Evolutionary conservation across 2,329 filamentous ascomycete species (phyloP).

Genomic region (Epicoccum nigrum): DNA sequence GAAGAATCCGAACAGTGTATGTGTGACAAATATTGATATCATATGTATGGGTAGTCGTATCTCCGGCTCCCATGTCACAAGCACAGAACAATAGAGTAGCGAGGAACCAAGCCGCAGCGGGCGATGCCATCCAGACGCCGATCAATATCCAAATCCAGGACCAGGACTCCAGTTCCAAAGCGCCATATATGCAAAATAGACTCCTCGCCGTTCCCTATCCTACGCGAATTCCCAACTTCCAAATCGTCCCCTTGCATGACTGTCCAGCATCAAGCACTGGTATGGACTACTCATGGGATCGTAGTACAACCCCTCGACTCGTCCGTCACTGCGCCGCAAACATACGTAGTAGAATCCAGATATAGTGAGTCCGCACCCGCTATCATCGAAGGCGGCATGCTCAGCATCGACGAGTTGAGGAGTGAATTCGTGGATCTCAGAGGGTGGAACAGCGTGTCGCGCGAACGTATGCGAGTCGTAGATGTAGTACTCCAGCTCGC

Average conservation of each 20-base stretch:
- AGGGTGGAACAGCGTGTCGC: not conserved
- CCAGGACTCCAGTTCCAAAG: not conserved
- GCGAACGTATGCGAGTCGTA: slow-evolving; percentile 11
- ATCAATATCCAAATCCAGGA: not conserved
- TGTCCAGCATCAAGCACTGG: slow-evolving; percentile 57
- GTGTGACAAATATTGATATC: not conserved
- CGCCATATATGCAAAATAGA: not conserved
- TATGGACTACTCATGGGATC: slow-evolving; percentile 62
- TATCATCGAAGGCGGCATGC: slow-evolving; percentile 39
- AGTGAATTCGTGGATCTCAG: not conserved
- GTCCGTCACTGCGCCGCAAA: slow-evolving; percentile 54
- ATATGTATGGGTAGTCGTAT: not conserved
- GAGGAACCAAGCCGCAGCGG: slow-evolving; percentile 1
- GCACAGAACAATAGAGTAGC: not conserved
- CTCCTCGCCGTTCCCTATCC: too few relatives aligned
- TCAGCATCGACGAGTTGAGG: slow-evolving; percentile 21
- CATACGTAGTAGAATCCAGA: slow-evolving; percentile 62
- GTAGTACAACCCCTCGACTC: slow-evolving; percentile 60
- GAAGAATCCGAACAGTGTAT: not conserved
- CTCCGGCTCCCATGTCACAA: not conserved
- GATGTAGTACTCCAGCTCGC: not conserved
- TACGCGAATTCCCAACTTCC: slow-evolving; percentile 47
- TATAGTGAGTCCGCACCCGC: slow-evolving; percentile 57
- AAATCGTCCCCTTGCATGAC: slow-evolving; percentile 43
- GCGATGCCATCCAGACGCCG: slow-evolving; percentile 2